Conservation (phyloP, 139 green algal genomes). For the Asterochloris erici region DNA sequence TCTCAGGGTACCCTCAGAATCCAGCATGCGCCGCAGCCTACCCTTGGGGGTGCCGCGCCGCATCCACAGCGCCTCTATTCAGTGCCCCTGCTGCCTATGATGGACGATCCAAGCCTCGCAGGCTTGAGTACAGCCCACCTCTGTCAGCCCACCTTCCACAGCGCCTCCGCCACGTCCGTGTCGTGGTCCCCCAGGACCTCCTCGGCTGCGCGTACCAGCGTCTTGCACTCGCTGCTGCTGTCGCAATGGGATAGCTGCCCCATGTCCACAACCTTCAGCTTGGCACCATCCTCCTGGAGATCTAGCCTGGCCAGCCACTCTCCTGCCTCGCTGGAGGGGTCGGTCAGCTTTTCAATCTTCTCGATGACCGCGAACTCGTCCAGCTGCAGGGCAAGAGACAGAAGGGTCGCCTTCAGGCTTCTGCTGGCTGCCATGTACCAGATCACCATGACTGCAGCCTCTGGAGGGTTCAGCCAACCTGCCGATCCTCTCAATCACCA, state of each 20-base stretch:
- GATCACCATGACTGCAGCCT: neutral
- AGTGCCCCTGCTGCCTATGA: too few relatives aligned
- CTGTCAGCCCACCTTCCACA: slow-evolving; percentile 34
- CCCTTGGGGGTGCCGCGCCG: too few relatives aligned
- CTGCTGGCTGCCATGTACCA: too few relatives aligned
- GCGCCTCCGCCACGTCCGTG: slow-evolving; percentile 57
- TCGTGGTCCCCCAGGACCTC: slow-evolving; percentile 63
- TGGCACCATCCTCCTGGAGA: slow-evolving; percentile 55
- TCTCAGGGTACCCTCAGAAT: too few relatives aligned
- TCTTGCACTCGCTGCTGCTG: slow-evolving; percentile 72
- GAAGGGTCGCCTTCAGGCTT: too few relatives aligned
- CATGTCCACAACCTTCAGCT: slow-evolving; percentile 61
- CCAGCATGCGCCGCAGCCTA: too few relatives aligned
- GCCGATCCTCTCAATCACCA: too few relatives aligned
- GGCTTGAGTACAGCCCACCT: too few relatives aligned
- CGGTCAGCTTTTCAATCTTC: slow-evolving; percentile 64
- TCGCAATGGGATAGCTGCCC: slow-evolving; percentile 29
- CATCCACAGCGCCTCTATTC: too few relatives aligned
- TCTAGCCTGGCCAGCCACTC: slow-evolving; percentile 77
- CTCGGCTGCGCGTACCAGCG: slow-evolving; percentile 63
- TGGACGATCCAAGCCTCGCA: too few relatives aligned
- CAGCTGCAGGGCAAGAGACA: slow-evolving; percentile 8
- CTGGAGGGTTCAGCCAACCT: too few relatives aligned
- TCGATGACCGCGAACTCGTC: slow-evolving; percentile 63
- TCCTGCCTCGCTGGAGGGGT: slow-evolving; percentile 56